A percentile compares a stretch with the other conserved stretches of the same genome.
Evolutionary conservation across 306 rosid species (phyloP).

Genomic region (Hylodesmum podocarpum): DNA sequence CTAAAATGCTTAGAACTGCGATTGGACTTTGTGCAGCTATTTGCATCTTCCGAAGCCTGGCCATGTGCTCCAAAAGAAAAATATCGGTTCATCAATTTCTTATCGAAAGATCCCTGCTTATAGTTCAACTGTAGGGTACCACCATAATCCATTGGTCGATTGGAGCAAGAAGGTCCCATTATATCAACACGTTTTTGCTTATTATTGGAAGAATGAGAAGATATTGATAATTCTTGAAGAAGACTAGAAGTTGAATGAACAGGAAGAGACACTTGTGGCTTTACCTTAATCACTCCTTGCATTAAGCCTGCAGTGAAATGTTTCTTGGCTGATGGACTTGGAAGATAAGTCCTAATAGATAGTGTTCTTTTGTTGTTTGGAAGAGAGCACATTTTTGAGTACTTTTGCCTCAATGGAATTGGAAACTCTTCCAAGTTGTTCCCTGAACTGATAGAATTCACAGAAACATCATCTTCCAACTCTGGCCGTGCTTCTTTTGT

Average conservation of each 20-base stretch:
- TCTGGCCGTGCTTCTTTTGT: slow-evolving; percentile 37
- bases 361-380: slow-evolving; percentile 61
- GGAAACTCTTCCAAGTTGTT: slow-evolving; percentile 43
- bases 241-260: slow-evolving; percentile 38
- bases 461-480: slow-evolving; percentile 45
- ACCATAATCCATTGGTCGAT: slow-evolving; percentile 12
- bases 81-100: slow-evolving; percentile 69
- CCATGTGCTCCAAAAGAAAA: slow-evolving; percentile 82
- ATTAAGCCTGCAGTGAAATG: slow-evolving; percentile 64
- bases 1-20: slow-evolving; percentile 37
- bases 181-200: slow-evolving; percentile 39
- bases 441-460: slow-evolving; percentile 33
- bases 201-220: slow-evolving; percentile 45
- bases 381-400: slow-evolving; percentile 54
- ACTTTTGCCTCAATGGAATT: slow-evolving; percentile 71
- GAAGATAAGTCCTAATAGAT: slow-evolving; percentile 44
- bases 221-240: slow-evolving; percentile 31
- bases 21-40: slow-evolving; percentile 41
- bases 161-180: slow-evolving; percentile 47
- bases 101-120: slow-evolving; percentile 45
- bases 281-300: slow-evolving; percentile 88
- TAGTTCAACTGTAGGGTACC: slow-evolving; percentile 30
- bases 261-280: slow-evolving; percentile 41
- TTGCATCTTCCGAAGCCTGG: slow-evolving; percentile 48
- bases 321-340: slow-evolving; percentile 66